Evolutionary conservation across 768 basidiomycete species (phyloP).

Genomic region (Suillus placidus): DNA sequence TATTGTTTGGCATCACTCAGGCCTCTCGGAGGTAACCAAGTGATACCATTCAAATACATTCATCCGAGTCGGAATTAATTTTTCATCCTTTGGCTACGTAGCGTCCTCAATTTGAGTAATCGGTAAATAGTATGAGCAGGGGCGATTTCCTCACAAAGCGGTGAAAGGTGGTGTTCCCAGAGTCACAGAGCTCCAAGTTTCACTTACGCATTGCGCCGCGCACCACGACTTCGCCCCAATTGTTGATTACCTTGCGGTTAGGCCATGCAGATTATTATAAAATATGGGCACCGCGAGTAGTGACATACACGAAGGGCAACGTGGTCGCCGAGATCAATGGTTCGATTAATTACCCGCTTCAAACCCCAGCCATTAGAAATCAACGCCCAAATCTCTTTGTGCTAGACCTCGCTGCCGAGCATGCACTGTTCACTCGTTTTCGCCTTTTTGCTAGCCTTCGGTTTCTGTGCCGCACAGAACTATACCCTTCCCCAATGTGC

Average conservation of each 20-base stretch:
- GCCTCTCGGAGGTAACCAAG: neutral
- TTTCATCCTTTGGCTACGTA: neutral
- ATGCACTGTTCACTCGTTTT: constrained; percentile 5
- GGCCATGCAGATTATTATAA: neutral
- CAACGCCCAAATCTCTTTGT: constrained; percentile 2
- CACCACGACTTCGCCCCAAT: neutral
- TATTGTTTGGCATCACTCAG: neutral
- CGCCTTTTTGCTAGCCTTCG: neutral
- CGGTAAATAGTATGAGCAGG: neutral
- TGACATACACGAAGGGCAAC: neutral
- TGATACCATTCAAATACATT: neutral
- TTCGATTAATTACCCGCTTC: neutral
- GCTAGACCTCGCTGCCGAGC: constrained; percentile 2
- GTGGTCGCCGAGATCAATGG: neutral
- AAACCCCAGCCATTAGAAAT: neutral
- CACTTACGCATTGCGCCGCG: neutral
- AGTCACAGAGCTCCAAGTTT: neutral
- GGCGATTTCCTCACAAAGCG: neutral
- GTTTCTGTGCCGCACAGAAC: neutral
- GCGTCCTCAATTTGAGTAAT: neutral
- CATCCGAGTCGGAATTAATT: neutral
- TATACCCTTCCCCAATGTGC: constrained; percentile 2
- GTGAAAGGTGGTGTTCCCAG: neutral
- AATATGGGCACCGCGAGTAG: neutral
- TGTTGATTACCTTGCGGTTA: neutral